A percentile compares a stretch with the other conserved stretches of the same genome.
These are phyloP conservation scores for Asclepias syriaca DNA, from an alignment of 257 asterid species.

Conservation along the genomic window DNA sequence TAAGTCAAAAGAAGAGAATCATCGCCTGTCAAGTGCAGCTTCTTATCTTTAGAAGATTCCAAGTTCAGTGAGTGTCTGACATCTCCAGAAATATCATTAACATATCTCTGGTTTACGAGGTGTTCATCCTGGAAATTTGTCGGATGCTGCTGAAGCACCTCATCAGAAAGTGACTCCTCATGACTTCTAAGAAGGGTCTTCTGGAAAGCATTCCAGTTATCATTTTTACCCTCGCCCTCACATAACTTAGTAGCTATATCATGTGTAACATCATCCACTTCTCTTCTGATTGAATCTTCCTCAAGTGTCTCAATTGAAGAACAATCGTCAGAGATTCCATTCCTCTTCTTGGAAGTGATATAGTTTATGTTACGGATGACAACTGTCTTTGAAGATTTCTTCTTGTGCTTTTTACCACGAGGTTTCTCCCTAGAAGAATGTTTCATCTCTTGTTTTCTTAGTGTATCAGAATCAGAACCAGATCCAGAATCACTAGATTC, in stretches of 20 bases:
- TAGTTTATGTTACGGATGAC: slow-evolving; percentile 83
- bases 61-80: slow-evolving; percentile 23
- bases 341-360: slow-evolving; percentile 60
- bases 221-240: slow-evolving; percentile 32
- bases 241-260: slow-evolving; percentile 22
- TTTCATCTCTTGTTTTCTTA: slow-evolving; percentile 33
- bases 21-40: slow-evolving; percentile 30
- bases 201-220: slow-evolving; percentile 70
- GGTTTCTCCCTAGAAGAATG: slow-evolving; percentile 37
- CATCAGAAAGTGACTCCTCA: slow-evolving; percentile 36
- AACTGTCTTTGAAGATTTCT: slow-evolving; percentile 66
- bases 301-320: slow-evolving; percentile 41
- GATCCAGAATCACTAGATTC: slow-evolving; percentile 43
- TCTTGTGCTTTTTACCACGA: slow-evolving; percentile 40
- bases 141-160: slow-evolving; percentile 18
- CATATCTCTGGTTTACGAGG: slow-evolving; percentile 28
- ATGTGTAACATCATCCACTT: slow-evolving; percentile 35
- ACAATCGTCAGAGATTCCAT: slow-evolving; percentile 42
- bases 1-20: slow-evolving; percentile 48
- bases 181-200: slow-evolving; percentile 59
- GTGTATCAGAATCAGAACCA: slow-evolving; percentile 37
- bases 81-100: slow-evolving; percentile 26
- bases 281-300: slow-evolving; percentile 57
- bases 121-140: slow-evolving; percentile 39
- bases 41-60: slow-evolving; percentile 38